Base-by-base conservation (phyloP, 306 rosid species). In the Corylus avellana region DNA sequence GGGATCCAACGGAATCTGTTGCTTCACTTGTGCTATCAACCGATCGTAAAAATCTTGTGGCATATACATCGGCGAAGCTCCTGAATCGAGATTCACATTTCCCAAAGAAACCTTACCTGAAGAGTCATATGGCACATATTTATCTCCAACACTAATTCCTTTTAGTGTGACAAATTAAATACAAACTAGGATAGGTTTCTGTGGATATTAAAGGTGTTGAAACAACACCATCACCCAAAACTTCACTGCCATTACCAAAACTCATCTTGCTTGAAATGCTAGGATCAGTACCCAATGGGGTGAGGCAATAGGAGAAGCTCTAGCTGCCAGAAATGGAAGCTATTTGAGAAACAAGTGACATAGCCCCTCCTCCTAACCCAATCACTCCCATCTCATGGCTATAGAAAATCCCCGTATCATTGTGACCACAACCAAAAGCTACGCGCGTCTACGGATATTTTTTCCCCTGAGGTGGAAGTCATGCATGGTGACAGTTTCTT, bases 381-480 rank as follows among this genome's bases (percentile, higher is more conserved):
- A 91, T 42, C 11, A 87, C 29, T n/a, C 92, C 92, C 91, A 89
- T 91, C 6, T 89, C 95, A 0, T 88, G 84, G 63, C 87, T 88
- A 70, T 84, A 82, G 80, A 89, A 89, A 25, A 51, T 50, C 68
- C 90, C 90, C 1, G 88, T 29, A 67, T 91, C 83, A 61, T 75
- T 84, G 56, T 87, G 89, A 12, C 91, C 92, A 70, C 92, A 87
- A 2, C 92, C 92, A 69, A 91, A 87, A 61, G 75, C 73, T 29
- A 89, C 25, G 25, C 25, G 25, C 77, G 56, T 85, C 68, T 18
- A 76, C 73, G 75, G 77, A 73, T 61, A 39, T 5, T 39, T 39
- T 51, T 10, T 77, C 69, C 8, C 75, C 88, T 8, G 82, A 73
- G 48, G 75, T 75, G 37, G 89, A 83, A n/a, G 84, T 39, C 25